These are phyloP conservation scores for Trichoderma orchidacearum DNA, from an alignment of 495 filamentous ascomycete genomes.

Conservation along the genomic window DNA sequence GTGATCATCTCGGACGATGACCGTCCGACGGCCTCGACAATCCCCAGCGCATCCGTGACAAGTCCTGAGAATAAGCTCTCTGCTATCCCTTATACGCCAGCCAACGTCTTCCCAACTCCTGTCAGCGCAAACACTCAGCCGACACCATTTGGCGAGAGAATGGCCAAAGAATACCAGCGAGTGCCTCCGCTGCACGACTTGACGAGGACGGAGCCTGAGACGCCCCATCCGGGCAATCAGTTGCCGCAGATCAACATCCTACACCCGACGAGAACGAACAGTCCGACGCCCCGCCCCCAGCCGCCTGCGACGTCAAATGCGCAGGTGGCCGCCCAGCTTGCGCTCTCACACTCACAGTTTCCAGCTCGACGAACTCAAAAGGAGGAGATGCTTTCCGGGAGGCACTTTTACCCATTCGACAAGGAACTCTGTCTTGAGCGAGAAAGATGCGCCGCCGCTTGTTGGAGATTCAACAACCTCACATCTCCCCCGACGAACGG, in stretches of 20 bases:
- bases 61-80: conserved; percentile 43
- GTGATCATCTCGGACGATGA: conserved; percentile 31
- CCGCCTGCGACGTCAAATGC: conserved; percentile 22
- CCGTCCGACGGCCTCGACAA: conserved; percentile 30
- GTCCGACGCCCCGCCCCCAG: conserved; percentile 15
- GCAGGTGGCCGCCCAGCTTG: conserved; percentile 46
- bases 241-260: conserved; percentile 30
- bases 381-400: conserved; percentile 85
- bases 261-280: conserved; percentile 32
- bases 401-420: conserved; percentile 66
- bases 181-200: conserved; percentile 41
- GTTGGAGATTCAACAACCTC: conserved; percentile 75
- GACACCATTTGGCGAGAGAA: conserved; percentile 31
- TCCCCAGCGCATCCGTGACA: conserved; percentile 33
- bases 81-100: conserved; percentile 28
- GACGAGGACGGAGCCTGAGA: conserved; percentile 31
- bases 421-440: conserved; percentile 72
- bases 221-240: conserved; percentile 13
- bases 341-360: conserved; percentile 37
- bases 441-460: conserved; percentile 69
- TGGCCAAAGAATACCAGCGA: conserved; percentile 37
- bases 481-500: conserved; percentile 66
- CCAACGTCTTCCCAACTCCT: conserved; percentile 37
- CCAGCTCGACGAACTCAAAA: conserved; percentile 54
- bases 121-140: conserved; percentile 30